Conservation (phyloP, 164 flowering plant species). For the Chloranthus sessilifolius region DNA sequence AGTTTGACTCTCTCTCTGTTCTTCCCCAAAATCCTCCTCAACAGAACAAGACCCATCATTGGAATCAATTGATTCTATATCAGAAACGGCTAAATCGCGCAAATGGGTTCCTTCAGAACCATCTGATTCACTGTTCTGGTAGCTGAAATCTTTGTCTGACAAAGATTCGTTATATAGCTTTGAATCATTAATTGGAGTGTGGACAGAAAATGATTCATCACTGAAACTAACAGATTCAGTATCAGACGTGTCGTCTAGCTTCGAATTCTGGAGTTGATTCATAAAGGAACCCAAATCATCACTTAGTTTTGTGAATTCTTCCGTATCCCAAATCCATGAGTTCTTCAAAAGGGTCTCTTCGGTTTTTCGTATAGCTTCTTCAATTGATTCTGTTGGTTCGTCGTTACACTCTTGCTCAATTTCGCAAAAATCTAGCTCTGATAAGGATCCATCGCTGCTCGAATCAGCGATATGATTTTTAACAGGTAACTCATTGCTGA, state of each 20-base stretch:
- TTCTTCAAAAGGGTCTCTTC: neutral
- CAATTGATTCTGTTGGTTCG: neutral
- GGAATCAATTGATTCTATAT: neutral
- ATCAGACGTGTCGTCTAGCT: neutral
- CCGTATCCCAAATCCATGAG: neutral
- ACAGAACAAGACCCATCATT: neutral
- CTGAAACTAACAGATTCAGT: neutral
- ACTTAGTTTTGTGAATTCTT: neutral
- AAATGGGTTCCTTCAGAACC: neutral
- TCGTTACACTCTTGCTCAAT: neutral
- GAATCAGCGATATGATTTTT: constrained; percentile 25
- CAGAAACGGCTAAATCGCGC: neutral
- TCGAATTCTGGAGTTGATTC: neutral
- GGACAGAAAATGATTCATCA: too few relatives aligned
- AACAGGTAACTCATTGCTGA: constrained; percentile 26
- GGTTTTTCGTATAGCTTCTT: neutral
- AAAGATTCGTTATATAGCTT: neutral
- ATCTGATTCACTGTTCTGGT: neutral
- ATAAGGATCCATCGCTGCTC: constrained; percentile 33
- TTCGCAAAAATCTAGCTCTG: constrained; percentile 45
- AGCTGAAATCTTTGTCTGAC: neutral
- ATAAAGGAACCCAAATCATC: neutral
- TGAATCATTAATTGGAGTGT: neutral
- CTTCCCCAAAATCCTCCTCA: neutral
- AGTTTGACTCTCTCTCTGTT: neutral